phyloP scores from a whole-genome alignment of 169 alveolate species.

The Plasmodium chabaudi region DNA sequence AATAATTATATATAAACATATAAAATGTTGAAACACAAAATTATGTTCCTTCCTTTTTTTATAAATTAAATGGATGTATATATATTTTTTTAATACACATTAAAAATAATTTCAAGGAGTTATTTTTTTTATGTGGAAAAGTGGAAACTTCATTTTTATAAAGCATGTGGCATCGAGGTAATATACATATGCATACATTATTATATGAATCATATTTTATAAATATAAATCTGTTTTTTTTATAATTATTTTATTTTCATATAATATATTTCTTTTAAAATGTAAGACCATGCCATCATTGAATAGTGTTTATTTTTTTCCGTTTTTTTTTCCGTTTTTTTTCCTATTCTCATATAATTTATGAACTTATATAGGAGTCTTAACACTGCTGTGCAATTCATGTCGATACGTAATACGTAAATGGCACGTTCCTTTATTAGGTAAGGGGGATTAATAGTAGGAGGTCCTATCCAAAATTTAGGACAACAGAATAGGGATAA shows the following conservation, averaged over 20 bases:
- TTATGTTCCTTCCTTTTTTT: no score
- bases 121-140: no score
- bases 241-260: background rate
- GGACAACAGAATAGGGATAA: no score
- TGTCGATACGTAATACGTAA: slow-evolving; percentile 90
- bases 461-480: no score
- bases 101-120: no score
- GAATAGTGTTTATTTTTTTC: background rate
- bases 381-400: slow-evolving; percentile 88
- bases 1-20: no score
- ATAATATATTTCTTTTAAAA: background rate
- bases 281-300: background rate
- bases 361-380: slow-evolving; percentile 76
- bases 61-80: no score
- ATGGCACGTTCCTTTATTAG: slow-evolving; percentile 91
- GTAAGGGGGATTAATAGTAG: slow-evolving; percentile 26
- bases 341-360: background rate
- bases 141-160: background rate
- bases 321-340: background rate
- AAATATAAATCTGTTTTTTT: background rate
- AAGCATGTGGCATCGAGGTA: slow-evolving; percentile 77
- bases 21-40: no score
- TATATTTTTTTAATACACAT: no score
- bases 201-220: background rate
- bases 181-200: background rate